A percentile compares a stretch with the other conserved stretches of the same genome.
phyloP scores from a whole-genome alignment of 345 rosid species.

The Aegle marmelos region DNA sequence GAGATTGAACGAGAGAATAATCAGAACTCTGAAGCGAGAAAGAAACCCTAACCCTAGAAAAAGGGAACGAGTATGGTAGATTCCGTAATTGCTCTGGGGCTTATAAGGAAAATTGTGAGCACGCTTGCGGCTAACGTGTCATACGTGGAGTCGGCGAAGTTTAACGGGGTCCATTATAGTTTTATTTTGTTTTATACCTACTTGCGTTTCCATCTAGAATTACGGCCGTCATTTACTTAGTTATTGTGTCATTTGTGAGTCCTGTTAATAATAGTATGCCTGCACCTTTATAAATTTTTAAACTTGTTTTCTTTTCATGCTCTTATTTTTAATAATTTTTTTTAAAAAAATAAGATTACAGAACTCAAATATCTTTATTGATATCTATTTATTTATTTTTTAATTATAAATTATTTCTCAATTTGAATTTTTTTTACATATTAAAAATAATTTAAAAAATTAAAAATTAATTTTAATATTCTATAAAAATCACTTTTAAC shows the following conservation, averaged over 20 bases:
- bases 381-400: no score
- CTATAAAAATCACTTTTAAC: no score
- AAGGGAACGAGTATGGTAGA: not conserved
- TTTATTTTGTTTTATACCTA: not conserved
- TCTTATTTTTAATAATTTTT: no score
- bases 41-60: slow-evolving; percentile 36
- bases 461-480: no score
- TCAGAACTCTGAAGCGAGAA: not conserved
- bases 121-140: not conserved
- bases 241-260: not conserved
- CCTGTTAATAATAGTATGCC: no score
- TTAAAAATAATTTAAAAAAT: no score
- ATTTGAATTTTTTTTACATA: no score
- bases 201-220: not conserved
- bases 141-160: not conserved
- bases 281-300: no score
- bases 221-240: not conserved
- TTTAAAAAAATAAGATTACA: no score
- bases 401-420: no score
- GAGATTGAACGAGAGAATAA: not conserved
- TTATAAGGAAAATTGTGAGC: not conserved
- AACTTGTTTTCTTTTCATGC: no score
- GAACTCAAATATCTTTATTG: no score
- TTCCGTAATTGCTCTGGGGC: not conserved
- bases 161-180: not conserved